Base-by-base conservation (phyloP, 106 monocot genomes). In the Hemerocallis citrina region DNA sequence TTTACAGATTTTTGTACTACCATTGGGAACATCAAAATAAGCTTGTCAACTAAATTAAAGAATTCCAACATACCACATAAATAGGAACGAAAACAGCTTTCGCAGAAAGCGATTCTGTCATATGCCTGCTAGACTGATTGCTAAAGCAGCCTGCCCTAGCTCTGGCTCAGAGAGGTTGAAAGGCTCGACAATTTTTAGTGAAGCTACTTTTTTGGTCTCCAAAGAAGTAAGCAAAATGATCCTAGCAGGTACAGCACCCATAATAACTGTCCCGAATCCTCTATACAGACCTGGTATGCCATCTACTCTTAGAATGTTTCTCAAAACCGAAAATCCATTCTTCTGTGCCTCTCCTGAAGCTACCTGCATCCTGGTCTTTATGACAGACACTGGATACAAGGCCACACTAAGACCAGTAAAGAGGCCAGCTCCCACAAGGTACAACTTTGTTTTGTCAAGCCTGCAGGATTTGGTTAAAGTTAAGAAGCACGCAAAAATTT, bases 351-450 rank as follows among this genome's bases (percentile, higher is more conserved):
- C 92, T 60, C 68, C 86, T 43, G 98, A 71, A 59, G 92, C 96
- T 59, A 99, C 98, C 68, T 99, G 98, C 79, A 99, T 88, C 49
- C 88, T 81, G n/a, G 92, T 99, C 73, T 99, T 99, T 65, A 92
- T 70, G 36, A 99, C 85, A 71, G 92, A 88, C 23, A 92, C 52
- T 10, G 98, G 98, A 68, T 99, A 92, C 35, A 99, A 56, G 11
- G 84, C 87, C 34, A 92, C 85, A 44, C 92, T 88, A 56, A 99
- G 57, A 44, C 85, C 82, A 46, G 88, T 85, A 66, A 99, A 99
- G 39, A 99, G 76, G 36, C 98, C 98, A 61, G 98, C 98, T 64
- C 98, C 92, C 7, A 88, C 75, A 3, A 99, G 79, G 62, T 73
- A 99, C 64, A 99, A 65, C 67, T 92, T 99, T 24, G 77, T 92